Evolutionary conservation across 1,284 basidiomycete genomes (phyloP).

Genomic region (Sporisorium exsertum): DNA sequence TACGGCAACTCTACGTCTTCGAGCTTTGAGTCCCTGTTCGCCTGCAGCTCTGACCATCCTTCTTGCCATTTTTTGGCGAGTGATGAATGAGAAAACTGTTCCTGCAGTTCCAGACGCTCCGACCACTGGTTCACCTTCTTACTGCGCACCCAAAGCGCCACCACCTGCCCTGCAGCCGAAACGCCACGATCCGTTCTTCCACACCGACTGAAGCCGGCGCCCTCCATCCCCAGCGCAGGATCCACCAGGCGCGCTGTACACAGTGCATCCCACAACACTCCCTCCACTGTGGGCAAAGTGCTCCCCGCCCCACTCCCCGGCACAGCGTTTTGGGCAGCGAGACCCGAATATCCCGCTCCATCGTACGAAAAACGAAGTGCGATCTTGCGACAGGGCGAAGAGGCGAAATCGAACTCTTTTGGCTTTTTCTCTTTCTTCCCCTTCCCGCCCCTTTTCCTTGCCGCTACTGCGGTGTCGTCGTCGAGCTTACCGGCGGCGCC

Average conservation of each 20-base stretch:
- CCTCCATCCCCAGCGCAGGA: slow-evolving; percentile 56
- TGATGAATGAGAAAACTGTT: slow-evolving; percentile 6
- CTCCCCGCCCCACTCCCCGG: slow-evolving; percentile 68
- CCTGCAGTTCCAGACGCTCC: slow-evolving; percentile 9
- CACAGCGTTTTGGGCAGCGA: slow-evolving; percentile 75
- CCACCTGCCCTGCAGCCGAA: slow-evolving; percentile 91
- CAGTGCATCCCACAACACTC: slow-evolving; percentile 81
- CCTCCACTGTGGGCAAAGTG: slow-evolving; percentile 88
- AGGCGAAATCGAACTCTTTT: slow-evolving; percentile 75
- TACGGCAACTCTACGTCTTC: slow-evolving; percentile 78
- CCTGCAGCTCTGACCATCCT: slow-evolving; percentile 37
- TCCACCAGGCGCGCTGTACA: slow-evolving; percentile 61
- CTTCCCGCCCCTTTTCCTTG: neutral
- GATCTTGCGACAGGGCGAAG: slow-evolving; percentile 83
- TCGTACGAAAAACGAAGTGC: slow-evolving; percentile 92
- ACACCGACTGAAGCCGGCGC: slow-evolving; percentile 89
- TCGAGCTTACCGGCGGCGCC: neutral
- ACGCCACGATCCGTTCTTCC: slow-evolving; percentile 95
- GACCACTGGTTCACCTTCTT: slow-evolving; percentile 60
- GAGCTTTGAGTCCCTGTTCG: slow-evolving; percentile 40
- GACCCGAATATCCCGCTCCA: slow-evolving; percentile 89
- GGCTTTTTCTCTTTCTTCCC: slow-evolving; percentile 9
- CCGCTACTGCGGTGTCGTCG: neutral
- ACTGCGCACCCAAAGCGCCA: slow-evolving; percentile 79
- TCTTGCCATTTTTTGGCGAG: neutral